A percentile compares a stretch with the other conserved stretches of the same genome.
phyloP scores from a whole-genome alignment of 2,329 filamentous ascomycete genomes.

The Trichoderma cornu-damae region DNA sequence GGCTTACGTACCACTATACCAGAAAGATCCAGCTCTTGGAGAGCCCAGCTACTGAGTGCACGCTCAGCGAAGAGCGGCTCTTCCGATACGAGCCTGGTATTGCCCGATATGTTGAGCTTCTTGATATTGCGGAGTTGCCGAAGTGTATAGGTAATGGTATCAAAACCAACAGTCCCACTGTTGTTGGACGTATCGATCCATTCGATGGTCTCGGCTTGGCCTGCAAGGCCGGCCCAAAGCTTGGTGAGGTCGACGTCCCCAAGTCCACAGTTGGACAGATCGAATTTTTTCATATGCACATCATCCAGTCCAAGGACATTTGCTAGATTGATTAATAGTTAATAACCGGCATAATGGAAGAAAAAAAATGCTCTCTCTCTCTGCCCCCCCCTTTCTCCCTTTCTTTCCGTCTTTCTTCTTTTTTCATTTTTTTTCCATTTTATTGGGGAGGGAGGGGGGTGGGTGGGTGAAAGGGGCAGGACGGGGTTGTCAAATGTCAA shows the following conservation, averaged over 20 bases:
- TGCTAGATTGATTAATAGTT: constrained; percentile 20
- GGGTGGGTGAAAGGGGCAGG: too few relatives aligned
- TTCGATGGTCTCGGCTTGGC: constrained; percentile 43
- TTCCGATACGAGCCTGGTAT: constrained; percentile 43
- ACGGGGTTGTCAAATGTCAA: too few relatives aligned
- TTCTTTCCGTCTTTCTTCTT: background rate
- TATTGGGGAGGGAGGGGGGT: too few relatives aligned
- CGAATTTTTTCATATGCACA: constrained; percentile 43
- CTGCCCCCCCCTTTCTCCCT: too few relatives aligned
- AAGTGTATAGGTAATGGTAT: constrained; percentile 42
- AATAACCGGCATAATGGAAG: background rate
- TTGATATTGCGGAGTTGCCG: constrained; percentile 41
- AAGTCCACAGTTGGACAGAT: constrained; percentile 48
- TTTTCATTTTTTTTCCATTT: too few relatives aligned
- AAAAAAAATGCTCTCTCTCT: too few relatives aligned
- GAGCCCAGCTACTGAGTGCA: constrained; percentile 39
- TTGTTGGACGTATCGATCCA: constrained; percentile 50
- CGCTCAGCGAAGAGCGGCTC: constrained; percentile 45
- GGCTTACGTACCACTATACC: constrained; percentile 43
- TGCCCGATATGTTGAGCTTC: constrained; percentile 47
- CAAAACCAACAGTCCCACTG: constrained; percentile 45
- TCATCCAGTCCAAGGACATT: constrained; percentile 33
- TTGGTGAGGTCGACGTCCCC: constrained; percentile 45
- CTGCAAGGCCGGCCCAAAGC: constrained; percentile 44
- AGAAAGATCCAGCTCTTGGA: constrained; percentile 52